phyloP scores from a whole-genome alignment of 805 yeast species.

The Saturnispora zaruensis region DNA sequence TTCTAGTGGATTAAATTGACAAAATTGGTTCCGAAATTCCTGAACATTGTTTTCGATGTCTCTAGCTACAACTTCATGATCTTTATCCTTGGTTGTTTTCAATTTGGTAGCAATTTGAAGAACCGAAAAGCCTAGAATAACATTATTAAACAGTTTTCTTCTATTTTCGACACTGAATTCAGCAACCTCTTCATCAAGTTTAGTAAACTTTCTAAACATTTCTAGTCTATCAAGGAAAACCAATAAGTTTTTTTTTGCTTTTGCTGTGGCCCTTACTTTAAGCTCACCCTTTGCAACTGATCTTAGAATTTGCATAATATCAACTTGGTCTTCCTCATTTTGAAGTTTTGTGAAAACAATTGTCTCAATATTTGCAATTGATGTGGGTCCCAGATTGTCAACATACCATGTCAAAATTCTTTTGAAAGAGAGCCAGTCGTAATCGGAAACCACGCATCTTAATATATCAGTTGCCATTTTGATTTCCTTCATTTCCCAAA shows the following conservation, averaged over 20 bases:
- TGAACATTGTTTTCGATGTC: slow-evolving; percentile 21
- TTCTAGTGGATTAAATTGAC: slow-evolving; percentile 20
- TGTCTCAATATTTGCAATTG: slow-evolving; percentile 24
- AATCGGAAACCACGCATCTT: slow-evolving; percentile 48
- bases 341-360: slow-evolving; percentile 2
- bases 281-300: slow-evolving; percentile 11
- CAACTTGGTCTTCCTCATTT: slow-evolving; percentile 6
- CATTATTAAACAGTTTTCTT: slow-evolving; percentile 16
- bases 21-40: slow-evolving; percentile 24
- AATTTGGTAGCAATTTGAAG: slow-evolving; percentile 15
- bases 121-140: slow-evolving; percentile 17
- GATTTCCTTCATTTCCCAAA: slow-evolving; percentile 74
- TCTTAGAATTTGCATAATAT: slow-evolving; percentile 11
- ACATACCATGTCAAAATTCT: slow-evolving; percentile 53
- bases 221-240: slow-evolving; percentile 26
- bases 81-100: slow-evolving; percentile 14
- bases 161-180: slow-evolving; percentile 5
- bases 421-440: slow-evolving; percentile 52
- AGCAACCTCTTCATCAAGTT: neutral
- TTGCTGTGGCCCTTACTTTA: slow-evolving; percentile 14
- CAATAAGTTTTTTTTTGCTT: slow-evolving; percentile 21
- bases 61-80: slow-evolving; percentile 16
- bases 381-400: slow-evolving; percentile 57
- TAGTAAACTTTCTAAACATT: slow-evolving; percentile 12
- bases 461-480: slow-evolving; percentile 53